These are phyloP conservation scores for Filosporella fistucella DNA, from an alignment of 495 filamentous ascomycete genomes.

Conservation along the genomic window DNA sequence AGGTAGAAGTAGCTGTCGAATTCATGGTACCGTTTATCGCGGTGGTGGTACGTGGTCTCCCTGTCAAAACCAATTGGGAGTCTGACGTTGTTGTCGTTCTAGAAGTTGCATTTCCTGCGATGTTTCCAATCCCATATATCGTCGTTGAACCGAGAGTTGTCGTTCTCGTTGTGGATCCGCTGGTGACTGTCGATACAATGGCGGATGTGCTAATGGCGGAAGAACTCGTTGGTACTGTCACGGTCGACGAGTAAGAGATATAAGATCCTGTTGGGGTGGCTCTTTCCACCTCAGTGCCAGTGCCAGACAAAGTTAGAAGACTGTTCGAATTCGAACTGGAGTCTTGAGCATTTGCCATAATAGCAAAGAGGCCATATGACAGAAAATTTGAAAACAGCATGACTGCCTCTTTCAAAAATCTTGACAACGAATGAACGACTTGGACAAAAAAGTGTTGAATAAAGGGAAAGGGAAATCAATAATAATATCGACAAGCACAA, in stretches of 20 bases:
- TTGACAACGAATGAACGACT: too few relatives aligned
- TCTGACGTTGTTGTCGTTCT: conserved; percentile 11
- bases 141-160: conserved; percentile 22
- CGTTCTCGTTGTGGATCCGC: conserved; percentile 17
- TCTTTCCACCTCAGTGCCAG: conserved; percentile 21
- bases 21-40: conserved; percentile 28
- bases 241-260: conserved; percentile 34
- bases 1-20: conserved; percentile 31
- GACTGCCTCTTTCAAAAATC: too few relatives aligned
- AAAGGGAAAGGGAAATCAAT: too few relatives aligned
- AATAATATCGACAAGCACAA: too few relatives aligned
- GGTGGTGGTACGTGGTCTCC: conserved; percentile 26
- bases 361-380: conserved; percentile 22
- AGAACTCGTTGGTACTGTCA: conserved; percentile 19
- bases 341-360: conserved; percentile 16
- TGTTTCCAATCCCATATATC: conserved; percentile 15
- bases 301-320: conserved; percentile 14
- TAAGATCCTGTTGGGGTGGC: conserved; percentile 35
- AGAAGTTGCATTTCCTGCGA: conserved; percentile 25
- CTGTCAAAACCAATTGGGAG: conserved; percentile 28
- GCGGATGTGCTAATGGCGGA: conserved; percentile 18
- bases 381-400: conserved; percentile 21
- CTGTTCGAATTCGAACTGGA: background rate
- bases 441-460: too few relatives aligned
- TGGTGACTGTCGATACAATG: conserved; percentile 15